Base-by-base conservation (phyloP, 2,329 filamentous ascomycete species). In the Penicillium sp. region DNA sequence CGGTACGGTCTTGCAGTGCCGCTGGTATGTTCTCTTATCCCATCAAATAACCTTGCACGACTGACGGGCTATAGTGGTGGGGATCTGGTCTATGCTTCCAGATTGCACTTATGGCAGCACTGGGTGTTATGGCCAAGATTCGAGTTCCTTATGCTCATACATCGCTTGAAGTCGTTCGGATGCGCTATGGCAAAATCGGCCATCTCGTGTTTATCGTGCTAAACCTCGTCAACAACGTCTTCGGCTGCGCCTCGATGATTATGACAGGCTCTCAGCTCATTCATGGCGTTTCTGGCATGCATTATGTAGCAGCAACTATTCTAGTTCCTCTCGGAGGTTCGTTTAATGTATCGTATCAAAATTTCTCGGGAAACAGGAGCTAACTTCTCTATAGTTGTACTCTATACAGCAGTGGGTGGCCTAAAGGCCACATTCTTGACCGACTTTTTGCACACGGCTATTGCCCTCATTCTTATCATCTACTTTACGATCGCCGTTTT, bases 111-210 rank as follows among this genome's bases (percentile, higher is more conserved):
- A 80, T 82, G 75, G 77, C 78, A 2, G 72, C 73, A 1, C 68
- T 82, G 1, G 79, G 79, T 4, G 77, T 82, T 7, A 64, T 80
- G 42, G 76, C 76, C 12, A 82, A 81, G 62, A 72, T 80, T 33
- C 68, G 78, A 37, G 78, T 80, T 0, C 79, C 79, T 0, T 79
- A 80, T 54, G 79, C 79, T 0, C 79, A 81, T 53, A 81, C 79
- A 0, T 79, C 76, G 3, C 70, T 81, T 1, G 79, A 81, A 59
- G 80, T 82, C 42, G 76, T 81, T 37, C 72, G 72, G 4, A 76
- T 76, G 67, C 69, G 79, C 55, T 81, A 82, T 60, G 78, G 77
- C 5, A 74, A 68, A 25, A 63, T 73, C 12, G 74, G 68, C 0
- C 75, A 79, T 58, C 55, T 73, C 10, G 67, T 77, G 0, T 77